These are phyloP conservation scores for Termitomyces sp. DNA, from an alignment of 768 basidiomycete species.

Conservation along the genomic window DNA sequence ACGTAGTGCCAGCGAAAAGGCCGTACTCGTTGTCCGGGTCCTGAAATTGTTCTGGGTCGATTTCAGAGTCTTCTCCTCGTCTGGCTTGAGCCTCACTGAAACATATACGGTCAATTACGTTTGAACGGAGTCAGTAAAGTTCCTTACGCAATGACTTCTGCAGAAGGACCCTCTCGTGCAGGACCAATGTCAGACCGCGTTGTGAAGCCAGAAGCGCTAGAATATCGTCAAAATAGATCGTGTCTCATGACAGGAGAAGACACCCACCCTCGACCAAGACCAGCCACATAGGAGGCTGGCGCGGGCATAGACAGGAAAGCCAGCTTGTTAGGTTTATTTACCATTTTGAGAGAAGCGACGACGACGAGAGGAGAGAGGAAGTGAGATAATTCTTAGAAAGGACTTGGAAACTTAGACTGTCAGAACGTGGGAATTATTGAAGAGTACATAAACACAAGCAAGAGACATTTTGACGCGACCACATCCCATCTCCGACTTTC, in stretches of 20 bases:
- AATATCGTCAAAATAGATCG: constrained; percentile 8
- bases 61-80: constrained; percentile 83
- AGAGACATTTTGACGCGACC: background rate
- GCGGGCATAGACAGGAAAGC: constrained; percentile 90
- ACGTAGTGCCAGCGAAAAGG: constrained; percentile 91
- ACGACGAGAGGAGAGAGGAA: background rate
- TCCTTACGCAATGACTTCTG: constrained; percentile 82
- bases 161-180: constrained; percentile 90
- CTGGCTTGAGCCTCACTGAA: constrained; percentile 80
- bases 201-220: constrained; percentile 93
- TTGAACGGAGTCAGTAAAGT: background rate
- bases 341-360: constrained; percentile 7
- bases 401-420: background rate
- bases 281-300: constrained; percentile 95
- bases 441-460: constrained; percentile 8
- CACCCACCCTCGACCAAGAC: constrained; percentile 91
- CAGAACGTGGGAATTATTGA: constrained; percentile 1
- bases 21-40: constrained; percentile 98
- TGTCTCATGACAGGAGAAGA: constrained; percentile 1
- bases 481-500: background rate
- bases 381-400: background rate
- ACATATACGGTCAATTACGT: background rate
- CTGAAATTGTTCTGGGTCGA: constrained; percentile 89
- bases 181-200: constrained; percentile 99
- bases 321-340: constrained; percentile 65